Evolutionary conservation across 2,329 filamentous ascomycete species (phyloP).

Genomic region (Colletotrichum graminicola): DNA sequence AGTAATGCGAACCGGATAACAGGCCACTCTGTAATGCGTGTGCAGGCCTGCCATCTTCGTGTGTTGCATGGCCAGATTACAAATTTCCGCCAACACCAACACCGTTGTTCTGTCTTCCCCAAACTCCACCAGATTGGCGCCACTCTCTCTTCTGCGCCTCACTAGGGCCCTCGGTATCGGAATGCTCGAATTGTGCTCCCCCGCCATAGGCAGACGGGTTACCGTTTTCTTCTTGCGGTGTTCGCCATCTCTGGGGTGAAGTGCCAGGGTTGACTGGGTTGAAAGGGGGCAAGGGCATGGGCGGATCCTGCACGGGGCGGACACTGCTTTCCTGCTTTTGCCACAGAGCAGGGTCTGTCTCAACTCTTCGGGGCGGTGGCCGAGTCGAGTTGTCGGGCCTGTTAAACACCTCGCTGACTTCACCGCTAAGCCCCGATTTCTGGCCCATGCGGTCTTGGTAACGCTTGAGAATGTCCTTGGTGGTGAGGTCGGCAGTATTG

Average conservation of each 20-base stretch:
- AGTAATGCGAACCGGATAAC: constrained; percentile 25
- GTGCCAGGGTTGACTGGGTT: constrained; percentile 59
- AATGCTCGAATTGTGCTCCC: constrained; percentile 58
- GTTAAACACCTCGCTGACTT: constrained; percentile 68
- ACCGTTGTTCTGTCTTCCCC: constrained; percentile 63
- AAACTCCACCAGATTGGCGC: constrained; percentile 64
- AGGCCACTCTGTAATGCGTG: constrained; percentile 18
- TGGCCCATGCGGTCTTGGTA: constrained; percentile 82
- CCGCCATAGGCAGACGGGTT: constrained; percentile 58
- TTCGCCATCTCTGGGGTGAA: constrained; percentile 63
- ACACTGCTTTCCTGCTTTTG: constrained; percentile 88
- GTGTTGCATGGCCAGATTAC: constrained; percentile 45
- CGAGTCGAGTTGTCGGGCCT: constrained; percentile 69
- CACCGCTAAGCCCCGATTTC: constrained; percentile 69
- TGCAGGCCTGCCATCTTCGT: constrained; percentile 5
- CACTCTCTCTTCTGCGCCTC: constrained; percentile 65
- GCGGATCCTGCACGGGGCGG: constrained; percentile 78
- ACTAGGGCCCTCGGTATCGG: constrained; percentile 57
- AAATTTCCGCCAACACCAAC: constrained; percentile 62
- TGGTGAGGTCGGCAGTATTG: constrained; percentile 87
- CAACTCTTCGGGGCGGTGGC: constrained; percentile 74
- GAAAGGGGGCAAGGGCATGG: constrained; percentile 49
- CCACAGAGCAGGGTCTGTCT: constrained; percentile 88
- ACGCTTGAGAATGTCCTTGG: constrained; percentile 95
- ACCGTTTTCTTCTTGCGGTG: constrained; percentile 57